Percentiles rank a stretch among this genome's conserved stretches.
Conservation (phyloP, 345 rosid genomes). For the Pistacia vera region DNA sequence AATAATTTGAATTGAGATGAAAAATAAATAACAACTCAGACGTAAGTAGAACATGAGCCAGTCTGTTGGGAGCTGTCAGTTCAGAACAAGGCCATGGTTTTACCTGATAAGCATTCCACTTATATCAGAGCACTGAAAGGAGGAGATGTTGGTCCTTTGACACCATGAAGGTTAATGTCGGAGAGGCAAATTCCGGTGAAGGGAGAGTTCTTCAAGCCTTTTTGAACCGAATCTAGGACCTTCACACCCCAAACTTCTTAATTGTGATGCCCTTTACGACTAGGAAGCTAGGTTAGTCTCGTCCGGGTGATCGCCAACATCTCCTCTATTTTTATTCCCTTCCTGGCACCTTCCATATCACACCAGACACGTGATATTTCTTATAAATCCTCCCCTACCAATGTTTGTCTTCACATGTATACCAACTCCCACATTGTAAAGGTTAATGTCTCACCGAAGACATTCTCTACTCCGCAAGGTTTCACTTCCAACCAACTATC, state of each 20-base stretch:
- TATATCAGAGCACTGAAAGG: constrained; percentile 83
- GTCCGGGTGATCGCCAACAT: constrained; percentile 89
- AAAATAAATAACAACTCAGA: constrained; percentile 14
- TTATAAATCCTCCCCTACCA: constrained; percentile 85
- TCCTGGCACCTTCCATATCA: constrained; percentile 64
- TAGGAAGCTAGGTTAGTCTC: constrained; percentile 74
- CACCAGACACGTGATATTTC: constrained; percentile 61
- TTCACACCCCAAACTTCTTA: constrained; percentile 69
- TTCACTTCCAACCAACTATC: constrained; percentile 92
- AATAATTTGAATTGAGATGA: neutral
- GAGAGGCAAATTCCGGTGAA: constrained; percentile 75
- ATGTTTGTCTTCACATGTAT: constrained; percentile 75
- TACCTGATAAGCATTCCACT: constrained; percentile 67
- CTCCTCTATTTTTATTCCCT: constrained; percentile 75
- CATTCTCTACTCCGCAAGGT: constrained; percentile 84
- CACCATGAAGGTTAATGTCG: constrained; percentile 67
- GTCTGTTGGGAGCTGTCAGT: constrained; percentile 39
- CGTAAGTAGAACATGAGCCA: constrained; percentile 36
- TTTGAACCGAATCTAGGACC: constrained; percentile 64
- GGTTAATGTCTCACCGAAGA: constrained; percentile 67
- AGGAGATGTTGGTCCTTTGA: constrained; percentile 39
- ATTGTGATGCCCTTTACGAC: constrained; percentile 55
- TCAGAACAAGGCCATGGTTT: constrained; percentile 79
- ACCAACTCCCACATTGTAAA: constrained; percentile 71
- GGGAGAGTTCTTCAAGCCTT: constrained; percentile 67